Base-by-base conservation (phyloP, 352 stramenopile genomes). In the Globisporangium nagaii region DNA sequence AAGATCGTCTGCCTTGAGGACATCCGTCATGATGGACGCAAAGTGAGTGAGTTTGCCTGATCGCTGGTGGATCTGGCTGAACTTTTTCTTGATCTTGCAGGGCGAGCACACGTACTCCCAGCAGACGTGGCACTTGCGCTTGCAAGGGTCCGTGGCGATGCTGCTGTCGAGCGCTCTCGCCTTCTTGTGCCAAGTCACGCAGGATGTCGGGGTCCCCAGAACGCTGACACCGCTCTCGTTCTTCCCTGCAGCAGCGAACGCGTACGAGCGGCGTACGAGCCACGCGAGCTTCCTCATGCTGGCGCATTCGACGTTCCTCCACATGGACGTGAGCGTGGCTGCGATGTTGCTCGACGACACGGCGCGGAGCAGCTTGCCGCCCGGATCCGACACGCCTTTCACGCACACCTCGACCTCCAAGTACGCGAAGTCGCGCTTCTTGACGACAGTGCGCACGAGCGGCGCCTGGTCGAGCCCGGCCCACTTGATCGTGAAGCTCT, bases 351-450 rank as follows among this genome's bases (percentile, higher is more conserved):
- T 52, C 27, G 71, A 53, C 7, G 66, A 56, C 6, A 79, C 28
- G 15, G 46, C 53, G 17, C 62, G 61, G 8, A 68, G 53, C 30
- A 79, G 67, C 25, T 53, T 68, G 1, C 70, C 70, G n/a, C 63
- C 51, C 1, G 66, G 68, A 9, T 74, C 60, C 6, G 70, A 40
- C 20, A 81, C 67, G 0, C 56, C 68, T 2, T 63, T 55, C 0
- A 75, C 61, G 20, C 68, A 84, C 30, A 77, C 6, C 19, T 57
- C 37, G 20, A 49, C 30, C 25, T 88, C 73, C 42, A 84, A 53
- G 54, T 76, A 78, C 12, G 86, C 73, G n/a, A 80, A 65, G 46
- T 86, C 77, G 31, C 71, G 62, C 22, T 76, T 76, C 55, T 73
- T 79, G 31, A 80, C 68, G 9, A 77, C 47, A 0, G 74, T 34